Percentiles rank a stretch among this genome's conserved stretches.
These are phyloP conservation scores for Arachnopeziza araneosa DNA, from an alignment of 2,329 filamentous ascomycete species.

Conservation along the genomic window DNA sequence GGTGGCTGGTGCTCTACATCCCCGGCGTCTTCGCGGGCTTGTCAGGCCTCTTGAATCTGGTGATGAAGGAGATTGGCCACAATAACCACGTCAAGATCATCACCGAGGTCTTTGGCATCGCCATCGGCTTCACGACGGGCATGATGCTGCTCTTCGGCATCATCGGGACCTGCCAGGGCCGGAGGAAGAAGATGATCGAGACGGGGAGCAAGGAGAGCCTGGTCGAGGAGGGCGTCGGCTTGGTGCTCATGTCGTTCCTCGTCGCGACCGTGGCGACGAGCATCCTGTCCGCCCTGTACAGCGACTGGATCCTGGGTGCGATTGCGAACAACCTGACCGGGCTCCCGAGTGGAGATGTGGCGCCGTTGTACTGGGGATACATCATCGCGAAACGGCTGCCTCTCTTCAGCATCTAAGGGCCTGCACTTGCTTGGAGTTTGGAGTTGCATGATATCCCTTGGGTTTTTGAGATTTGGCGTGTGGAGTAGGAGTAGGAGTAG, in stretches of 20 bases:
- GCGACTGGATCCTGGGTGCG: constrained; percentile 12
- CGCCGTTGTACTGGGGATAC: constrained; percentile 13
- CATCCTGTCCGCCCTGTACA: constrained; percentile 10
- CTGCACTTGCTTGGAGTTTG: neutral
- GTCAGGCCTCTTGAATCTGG: constrained; percentile 6
- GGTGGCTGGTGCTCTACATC: constrained; percentile 8
- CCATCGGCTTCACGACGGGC: neutral
- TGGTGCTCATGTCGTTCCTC: neutral
- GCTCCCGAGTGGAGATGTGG: constrained; percentile 5
- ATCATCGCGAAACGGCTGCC: constrained; percentile 13
- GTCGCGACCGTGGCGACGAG: neutral
- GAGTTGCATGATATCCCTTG: neutral
- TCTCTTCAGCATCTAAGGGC: constrained; percentile 4
- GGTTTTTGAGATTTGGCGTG: neutral
- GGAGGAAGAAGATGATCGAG: neutral
- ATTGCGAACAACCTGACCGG: constrained; percentile 11
- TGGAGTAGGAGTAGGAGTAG: neutral
- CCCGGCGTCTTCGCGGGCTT: constrained; percentile 4
- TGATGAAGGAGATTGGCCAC: constrained; percentile 1
- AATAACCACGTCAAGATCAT: constrained; percentile 4
- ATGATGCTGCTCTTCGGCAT: neutral
- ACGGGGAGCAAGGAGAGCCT: neutral
- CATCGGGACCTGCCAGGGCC: neutral
- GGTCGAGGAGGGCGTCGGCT: neutral
- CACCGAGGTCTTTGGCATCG: constrained; percentile 2